Conservation (phyloP, 2,329 filamentous ascomycete species). For the Alternaria ethzedia region DNA sequence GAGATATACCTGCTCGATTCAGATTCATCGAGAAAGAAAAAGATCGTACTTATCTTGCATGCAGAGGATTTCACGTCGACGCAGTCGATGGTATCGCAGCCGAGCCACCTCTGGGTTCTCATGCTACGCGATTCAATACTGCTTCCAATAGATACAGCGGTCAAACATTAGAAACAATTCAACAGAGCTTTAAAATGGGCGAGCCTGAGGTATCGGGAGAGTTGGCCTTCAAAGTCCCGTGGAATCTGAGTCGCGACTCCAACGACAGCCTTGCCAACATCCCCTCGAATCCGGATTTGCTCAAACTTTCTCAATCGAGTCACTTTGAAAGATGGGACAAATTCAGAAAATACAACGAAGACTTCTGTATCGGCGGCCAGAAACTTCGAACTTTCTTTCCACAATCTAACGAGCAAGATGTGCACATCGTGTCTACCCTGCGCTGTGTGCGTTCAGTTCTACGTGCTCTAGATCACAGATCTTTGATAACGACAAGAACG, state of each 20-base stretch:
- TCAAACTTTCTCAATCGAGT: background rate
- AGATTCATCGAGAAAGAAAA: background rate
- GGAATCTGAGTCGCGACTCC: background rate
- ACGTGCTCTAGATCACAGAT: background rate
- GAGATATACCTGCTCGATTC: rapidly evolving
- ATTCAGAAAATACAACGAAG: background rate
- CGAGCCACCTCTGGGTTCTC: too few species aligned
- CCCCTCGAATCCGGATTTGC: background rate
- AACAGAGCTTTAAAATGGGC: background rate
- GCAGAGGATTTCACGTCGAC: background rate
- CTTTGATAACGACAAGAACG: background rate
- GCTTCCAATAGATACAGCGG: background rate
- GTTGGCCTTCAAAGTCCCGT: background rate
- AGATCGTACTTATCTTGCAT: background rate
- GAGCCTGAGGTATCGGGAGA: rapidly evolving
- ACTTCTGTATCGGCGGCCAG: background rate
- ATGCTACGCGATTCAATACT: rapidly evolving
- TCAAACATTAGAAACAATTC: background rate
- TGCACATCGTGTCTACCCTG: rapidly evolving
- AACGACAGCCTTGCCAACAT: background rate
- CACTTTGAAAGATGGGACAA: background rate
- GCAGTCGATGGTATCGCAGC: background rate
- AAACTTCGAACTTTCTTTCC: background rate
- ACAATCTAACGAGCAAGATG: rapidly evolving
- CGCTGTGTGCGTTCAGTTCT: background rate